Conservation (phyloP, 2,329 filamentous ascomycete species). For the Tolypocladium tundrense region DNA sequence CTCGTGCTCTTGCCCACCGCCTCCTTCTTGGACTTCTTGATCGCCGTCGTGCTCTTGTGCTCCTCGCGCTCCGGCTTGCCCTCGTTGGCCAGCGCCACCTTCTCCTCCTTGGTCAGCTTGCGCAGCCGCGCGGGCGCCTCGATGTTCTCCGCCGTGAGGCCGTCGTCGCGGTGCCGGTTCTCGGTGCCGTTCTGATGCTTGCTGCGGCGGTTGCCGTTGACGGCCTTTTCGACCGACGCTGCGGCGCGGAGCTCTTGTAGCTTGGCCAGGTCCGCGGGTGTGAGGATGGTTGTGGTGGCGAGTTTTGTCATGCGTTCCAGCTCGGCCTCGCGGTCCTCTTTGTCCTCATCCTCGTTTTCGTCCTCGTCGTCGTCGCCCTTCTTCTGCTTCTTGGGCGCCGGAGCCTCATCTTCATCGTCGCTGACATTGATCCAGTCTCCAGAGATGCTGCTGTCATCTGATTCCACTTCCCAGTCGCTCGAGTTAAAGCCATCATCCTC, state of each 20-base stretch:
- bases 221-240: constrained; percentile 57
- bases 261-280: constrained; percentile 91
- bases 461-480: constrained; percentile 51
- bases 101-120: constrained; percentile 84
- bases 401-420: constrained; percentile 69
- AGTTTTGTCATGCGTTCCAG: constrained; percentile 54
- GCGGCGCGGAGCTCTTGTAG: constrained; percentile 76
- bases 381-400: constrained; percentile 38
- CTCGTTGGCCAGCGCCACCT: constrained; percentile 70
- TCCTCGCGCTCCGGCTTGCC: constrained; percentile 68
- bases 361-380: constrained; percentile 15
- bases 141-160: constrained; percentile 83
- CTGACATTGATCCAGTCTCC: constrained; percentile 91
- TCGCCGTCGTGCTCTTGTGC: constrained; percentile 78
- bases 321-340: constrained; percentile 32
- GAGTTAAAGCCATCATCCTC: constrained; percentile 46
- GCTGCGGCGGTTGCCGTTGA: constrained; percentile 34
- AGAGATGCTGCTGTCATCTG: constrained; percentile 55
- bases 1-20: constrained; percentile 89
- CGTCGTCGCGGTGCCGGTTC: constrained; percentile 69
- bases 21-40: constrained; percentile 78
- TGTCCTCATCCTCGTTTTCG: constrained; percentile 30
- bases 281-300: constrained; percentile 89
- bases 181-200: constrained; percentile 31
- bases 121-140: constrained; percentile 73